A percentile compares a stretch with the other conserved stretches of the same genome.
phyloP scores from a whole-genome alignment of 2,329 filamentous ascomycete species.

The Aspergillus ochraceoroseus region DNA sequence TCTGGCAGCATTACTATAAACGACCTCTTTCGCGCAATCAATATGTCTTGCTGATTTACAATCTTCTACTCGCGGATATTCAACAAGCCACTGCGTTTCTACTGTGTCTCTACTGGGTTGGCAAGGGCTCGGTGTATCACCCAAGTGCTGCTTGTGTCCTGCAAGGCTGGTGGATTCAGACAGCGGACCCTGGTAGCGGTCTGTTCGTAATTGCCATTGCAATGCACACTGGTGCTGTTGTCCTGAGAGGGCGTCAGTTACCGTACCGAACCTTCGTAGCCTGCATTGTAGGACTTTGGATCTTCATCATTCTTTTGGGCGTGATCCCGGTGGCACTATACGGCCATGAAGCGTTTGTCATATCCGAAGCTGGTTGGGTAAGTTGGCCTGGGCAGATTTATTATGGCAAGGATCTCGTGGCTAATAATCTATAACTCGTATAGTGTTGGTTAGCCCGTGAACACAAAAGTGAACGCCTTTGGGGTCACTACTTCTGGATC shows the following conservation, averaged over 20 bases:
- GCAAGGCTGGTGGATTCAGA: conserved; percentile 51
- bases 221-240: conserved; percentile 48
- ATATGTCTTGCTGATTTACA: conserved; percentile 51
- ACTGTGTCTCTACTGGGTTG: conserved; percentile 45
- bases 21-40: conserved; percentile 50
- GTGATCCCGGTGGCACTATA: conserved; percentile 45
- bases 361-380: conserved; percentile 50
- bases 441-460: conserved; percentile 50
- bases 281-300: conserved; percentile 45
- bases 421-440: conserved; percentile 3
- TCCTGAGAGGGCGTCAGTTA: conserved; percentile 47
- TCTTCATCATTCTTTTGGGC: conserved; percentile 45
- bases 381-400: too few relatives aligned
- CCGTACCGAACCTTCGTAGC: conserved; percentile 43
- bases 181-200: conserved; percentile 49
- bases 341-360: conserved; percentile 41
- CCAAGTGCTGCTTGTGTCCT: conserved; percentile 46
- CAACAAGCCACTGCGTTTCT: conserved; percentile 48
- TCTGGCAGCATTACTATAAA: conserved; percentile 47
- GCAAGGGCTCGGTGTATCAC: conserved; percentile 40
- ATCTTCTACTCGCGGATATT: conserved; percentile 49
- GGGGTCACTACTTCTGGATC: conserved; percentile 53
- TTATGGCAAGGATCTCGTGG: too few relatives aligned
- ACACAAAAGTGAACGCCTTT: conserved; percentile 46
- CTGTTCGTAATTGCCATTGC: conserved; percentile 52